Percentiles rank a stretch among this genome's conserved stretches.
Evolutionary conservation across 257 asterid genomes (phyloP).

Genomic region (Ocimum tenuiflorum): DNA sequence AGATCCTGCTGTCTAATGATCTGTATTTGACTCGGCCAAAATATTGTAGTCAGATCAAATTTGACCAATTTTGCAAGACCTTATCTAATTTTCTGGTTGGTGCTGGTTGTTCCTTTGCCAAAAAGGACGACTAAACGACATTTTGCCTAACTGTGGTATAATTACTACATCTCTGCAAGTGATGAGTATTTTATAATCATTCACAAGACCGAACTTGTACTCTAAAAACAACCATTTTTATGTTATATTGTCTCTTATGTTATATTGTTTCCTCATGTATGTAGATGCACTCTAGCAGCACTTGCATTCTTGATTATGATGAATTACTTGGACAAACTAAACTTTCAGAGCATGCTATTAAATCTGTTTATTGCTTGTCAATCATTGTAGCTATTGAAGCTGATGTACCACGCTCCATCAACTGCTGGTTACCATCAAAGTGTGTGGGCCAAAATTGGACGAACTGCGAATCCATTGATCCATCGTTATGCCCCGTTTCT

Average conservation of each 20-base stretch:
- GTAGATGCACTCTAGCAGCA: neutral
- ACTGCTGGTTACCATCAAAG: slow-evolving; percentile 84
- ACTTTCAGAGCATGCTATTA: neutral
- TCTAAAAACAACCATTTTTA: neutral
- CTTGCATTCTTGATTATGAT: neutral
- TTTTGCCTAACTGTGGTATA: neutral
- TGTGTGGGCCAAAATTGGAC: slow-evolving; percentile 79
- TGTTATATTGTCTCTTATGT: neutral
- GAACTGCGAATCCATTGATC: slow-evolving; percentile 49
- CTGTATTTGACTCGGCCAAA: neutral
- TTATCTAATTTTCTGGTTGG: neutral
- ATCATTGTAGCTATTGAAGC: slow-evolving; percentile 66
- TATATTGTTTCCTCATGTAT: neutral
- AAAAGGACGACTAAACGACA: neutral
- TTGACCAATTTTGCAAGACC: neutral
- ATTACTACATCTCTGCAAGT: neutral
- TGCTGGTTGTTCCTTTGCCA: neutral
- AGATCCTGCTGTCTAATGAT: neutral
- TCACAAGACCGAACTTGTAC: neutral
- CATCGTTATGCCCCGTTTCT: slow-evolving; percentile 68
- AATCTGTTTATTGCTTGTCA: neutral
- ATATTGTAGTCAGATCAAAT: neutral
- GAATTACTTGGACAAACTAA: neutral
- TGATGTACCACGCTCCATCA: slow-evolving; percentile 89
- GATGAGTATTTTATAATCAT: neutral